Conservation (phyloP, 2,329 filamentous ascomycete species). For the Metarhizium anisopliae region DNA sequence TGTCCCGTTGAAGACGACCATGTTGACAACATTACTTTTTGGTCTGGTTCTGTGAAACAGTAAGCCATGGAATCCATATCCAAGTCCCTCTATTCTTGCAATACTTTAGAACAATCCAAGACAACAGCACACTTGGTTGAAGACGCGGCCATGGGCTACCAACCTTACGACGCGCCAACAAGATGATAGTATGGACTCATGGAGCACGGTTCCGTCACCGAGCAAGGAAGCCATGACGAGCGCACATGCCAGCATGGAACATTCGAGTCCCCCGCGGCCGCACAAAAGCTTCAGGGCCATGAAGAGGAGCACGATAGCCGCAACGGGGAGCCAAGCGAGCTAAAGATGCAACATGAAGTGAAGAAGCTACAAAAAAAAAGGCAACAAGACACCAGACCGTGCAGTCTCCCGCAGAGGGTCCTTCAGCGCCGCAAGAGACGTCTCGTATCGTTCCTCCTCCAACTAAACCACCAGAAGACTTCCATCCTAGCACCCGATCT, state of each 20-base stretch:
- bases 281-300: not conserved
- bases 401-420: not conserved
- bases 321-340: not conserved
- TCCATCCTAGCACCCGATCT: not conserved
- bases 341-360: not conserved
- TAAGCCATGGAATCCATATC: too few species aligned
- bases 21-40: too few species aligned
- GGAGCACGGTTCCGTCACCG: too few species aligned
- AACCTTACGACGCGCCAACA: too few species aligned
- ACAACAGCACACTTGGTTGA: too few species aligned
- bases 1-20: too few species aligned
- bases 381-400: not conserved
- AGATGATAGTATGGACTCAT: too few species aligned
- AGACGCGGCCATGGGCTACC: too few species aligned
- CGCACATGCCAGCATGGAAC: not conserved
- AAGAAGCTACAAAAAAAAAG: not conserved
- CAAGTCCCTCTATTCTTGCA: too few species aligned
- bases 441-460: not conserved
- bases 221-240: too few species aligned
- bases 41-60: too few species aligned
- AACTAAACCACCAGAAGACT: not conserved
- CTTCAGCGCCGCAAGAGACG: not conserved
- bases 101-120: too few species aligned
- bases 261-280: not conserved
- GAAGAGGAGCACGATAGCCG: not conserved